A percentile compares a stretch with the other conserved stretches of the same genome.
These are phyloP conservation scores for Vitis hybrid DNA, from an alignment of 177 flowering plant genomes.

Conservation along the genomic window DNA sequence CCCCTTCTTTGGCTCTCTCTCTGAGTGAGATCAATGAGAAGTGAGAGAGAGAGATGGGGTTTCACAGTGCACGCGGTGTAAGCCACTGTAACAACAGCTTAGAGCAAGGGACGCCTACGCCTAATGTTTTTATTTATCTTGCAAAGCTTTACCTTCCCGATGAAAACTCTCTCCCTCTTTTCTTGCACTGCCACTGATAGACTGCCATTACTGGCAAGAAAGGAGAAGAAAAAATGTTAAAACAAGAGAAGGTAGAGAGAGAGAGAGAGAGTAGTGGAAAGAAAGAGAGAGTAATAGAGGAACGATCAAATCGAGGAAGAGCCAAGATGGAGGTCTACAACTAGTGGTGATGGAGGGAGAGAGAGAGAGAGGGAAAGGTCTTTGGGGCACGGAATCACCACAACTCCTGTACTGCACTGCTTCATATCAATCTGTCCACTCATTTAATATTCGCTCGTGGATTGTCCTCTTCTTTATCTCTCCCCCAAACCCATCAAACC, in stretches of 20 bases:
- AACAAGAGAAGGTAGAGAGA: slow-evolving; percentile 8
- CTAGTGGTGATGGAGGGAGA: slow-evolving; percentile 6
- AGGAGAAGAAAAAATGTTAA: slow-evolving; percentile 11
- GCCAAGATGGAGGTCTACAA: not conserved
- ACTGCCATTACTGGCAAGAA: slow-evolving; percentile 53
- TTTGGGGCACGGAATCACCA: slow-evolving; percentile 31
- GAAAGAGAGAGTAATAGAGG: slow-evolving; percentile 14
- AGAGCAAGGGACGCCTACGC: not conserved
- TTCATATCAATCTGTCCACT: slow-evolving; percentile 30
- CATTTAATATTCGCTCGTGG: slow-evolving; percentile 27
- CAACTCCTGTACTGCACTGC: slow-evolving; percentile 7
- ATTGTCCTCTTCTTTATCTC: slow-evolving; percentile 11
- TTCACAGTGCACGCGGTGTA: not conserved
- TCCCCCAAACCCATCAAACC: no score
- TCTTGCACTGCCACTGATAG: slow-evolving; percentile 56
- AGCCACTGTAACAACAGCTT: no score
- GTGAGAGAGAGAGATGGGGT: slow-evolving; percentile 5
- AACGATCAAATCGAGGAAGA: slow-evolving; percentile 36
- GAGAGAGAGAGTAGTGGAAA: slow-evolving; percentile 3
- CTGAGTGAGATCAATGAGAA: not conserved
- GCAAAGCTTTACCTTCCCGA: slow-evolving; percentile 69
- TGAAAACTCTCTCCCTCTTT: slow-evolving; percentile 51
- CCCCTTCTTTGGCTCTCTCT: not conserved
- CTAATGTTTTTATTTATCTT: not conserved
- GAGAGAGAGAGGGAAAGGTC: slow-evolving; percentile 11